Conservation (phyloP, 2,329 filamentous ascomycete species). For the Myriosclerotinia curreyana region DNA sequence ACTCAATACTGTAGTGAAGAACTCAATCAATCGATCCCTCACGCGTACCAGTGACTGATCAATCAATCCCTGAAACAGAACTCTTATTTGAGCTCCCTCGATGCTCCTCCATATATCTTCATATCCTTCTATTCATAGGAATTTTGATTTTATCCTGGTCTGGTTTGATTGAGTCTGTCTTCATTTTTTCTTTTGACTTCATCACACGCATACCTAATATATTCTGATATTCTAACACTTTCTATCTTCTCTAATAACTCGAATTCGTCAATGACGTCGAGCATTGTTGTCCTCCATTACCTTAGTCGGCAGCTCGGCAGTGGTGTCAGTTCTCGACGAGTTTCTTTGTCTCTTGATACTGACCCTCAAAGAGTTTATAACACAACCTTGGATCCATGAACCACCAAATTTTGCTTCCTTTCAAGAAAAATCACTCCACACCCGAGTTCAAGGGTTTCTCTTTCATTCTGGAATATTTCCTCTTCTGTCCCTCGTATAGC, state of each 20-base stretch:
- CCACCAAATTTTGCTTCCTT: neutral
- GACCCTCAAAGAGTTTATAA: neutral
- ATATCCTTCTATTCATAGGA: too few relatives aligned
- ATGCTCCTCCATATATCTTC: too few relatives aligned
- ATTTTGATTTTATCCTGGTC: too few relatives aligned
- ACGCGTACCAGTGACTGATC: too few relatives aligned
- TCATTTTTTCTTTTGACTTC: neutral
- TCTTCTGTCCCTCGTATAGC: neutral
- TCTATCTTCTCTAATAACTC: neutral
- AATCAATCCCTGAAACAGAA: too few relatives aligned
- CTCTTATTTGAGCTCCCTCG: too few relatives aligned
- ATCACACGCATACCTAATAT: too few relatives aligned
- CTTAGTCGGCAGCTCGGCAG: neutral
- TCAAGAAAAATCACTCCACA: neutral
- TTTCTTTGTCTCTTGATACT: slow-evolving; percentile 5
- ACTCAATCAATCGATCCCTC: too few relatives aligned
- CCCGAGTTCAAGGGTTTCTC: neutral
- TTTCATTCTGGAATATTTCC: neutral
- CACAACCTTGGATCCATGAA: neutral
- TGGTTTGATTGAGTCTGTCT: neutral
- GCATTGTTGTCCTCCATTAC: neutral
- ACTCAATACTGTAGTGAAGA: too few relatives aligned
- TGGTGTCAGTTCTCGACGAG: neutral
- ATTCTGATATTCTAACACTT: too few relatives aligned
- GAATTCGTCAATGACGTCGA: neutral